Evolutionary conservation across 768 basidiomycete genomes (phyloP), one percentile per base, ranked within the genome.

Genomic region (Phanerochaete carnosa): DNA sequence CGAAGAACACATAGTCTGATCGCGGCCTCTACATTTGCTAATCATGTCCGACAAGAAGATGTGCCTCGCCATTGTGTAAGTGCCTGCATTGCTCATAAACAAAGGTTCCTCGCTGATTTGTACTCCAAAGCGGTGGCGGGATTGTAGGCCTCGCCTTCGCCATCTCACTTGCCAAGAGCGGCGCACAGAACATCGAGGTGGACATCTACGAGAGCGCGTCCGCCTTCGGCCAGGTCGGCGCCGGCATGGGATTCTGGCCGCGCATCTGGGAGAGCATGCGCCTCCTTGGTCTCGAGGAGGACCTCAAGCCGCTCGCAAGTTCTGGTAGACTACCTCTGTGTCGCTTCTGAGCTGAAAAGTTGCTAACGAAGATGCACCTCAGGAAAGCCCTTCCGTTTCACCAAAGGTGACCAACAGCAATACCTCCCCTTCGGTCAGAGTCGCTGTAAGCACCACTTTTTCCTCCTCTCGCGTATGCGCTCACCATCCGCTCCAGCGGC

Each of bases 131-230:
- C 45, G 71, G 71, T 9, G 71, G 65, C 5, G 71, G 71, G 5
- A 65, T 72, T 35, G 66, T 60, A n/a, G 71, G 71, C 16, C 61
- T 72, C n/a, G 52, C 60, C 4, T 57, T 69, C 32, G 70, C 71
- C 15, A 55, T 72, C 28, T 54, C 64, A 8, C 59, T 72, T 23
- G 54, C 61, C 25, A 58, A 65, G 35, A 49, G 28, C 43, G 30
- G 26, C 15, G 39, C 62, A 7, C 33, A 35, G 33, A n/a, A n/a
- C n/a, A 45, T 70, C 32, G 58, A 65, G 12, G 60, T 72, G 43
- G 64, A 67, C 30, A 62, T 72, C 11, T 72, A 70, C 61, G 71
- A 72, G 51, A 55, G 64, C 23, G 62, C 66, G 11, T 22, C 50
- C 13, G 37, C 54, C 43, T 64, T 70, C 46, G 53, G 57, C 11